These are phyloP conservation scores for Colletotrichum euphorbiae DNA, from an alignment of 2,329 filamentous ascomycete genomes.

Conservation along the genomic window DNA sequence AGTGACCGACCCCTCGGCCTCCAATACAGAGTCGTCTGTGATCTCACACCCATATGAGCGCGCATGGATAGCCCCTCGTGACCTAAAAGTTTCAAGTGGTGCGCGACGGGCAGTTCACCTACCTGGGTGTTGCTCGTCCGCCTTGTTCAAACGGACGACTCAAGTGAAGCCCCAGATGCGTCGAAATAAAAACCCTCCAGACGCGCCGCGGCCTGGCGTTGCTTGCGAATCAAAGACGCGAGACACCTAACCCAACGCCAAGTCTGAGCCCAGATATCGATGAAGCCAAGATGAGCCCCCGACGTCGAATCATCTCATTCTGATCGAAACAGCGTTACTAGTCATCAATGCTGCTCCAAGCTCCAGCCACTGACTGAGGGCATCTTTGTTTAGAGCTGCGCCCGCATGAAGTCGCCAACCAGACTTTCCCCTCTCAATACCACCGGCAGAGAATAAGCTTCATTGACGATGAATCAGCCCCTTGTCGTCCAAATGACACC, in stretches of 20 bases:
- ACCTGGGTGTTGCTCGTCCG: too few species aligned
- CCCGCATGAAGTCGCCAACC: not conserved
- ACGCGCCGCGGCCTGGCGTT: not conserved
- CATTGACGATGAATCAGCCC: not conserved
- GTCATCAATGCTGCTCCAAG: too few species aligned
- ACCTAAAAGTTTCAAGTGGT: constrained; percentile 12
- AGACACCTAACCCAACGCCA: not conserved
- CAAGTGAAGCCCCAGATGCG: not conserved
- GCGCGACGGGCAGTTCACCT: too few species aligned
- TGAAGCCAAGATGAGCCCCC: not conserved
- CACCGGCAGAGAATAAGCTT: not conserved
- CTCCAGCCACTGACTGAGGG: not conserved
- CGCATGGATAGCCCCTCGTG: constrained; percentile 27
- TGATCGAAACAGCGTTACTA: not conserved
- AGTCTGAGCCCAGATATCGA: not conserved
- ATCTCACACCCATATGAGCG: constrained; percentile 6
- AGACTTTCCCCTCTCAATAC: not conserved
- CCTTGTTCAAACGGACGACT: too few species aligned
- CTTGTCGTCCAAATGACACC: constrained; percentile 1
- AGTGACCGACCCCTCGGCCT: not conserved
- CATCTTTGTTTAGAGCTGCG: not conserved
- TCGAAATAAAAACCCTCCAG: not conserved
- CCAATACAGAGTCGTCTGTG: not conserved
- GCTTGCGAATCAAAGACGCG: not conserved
- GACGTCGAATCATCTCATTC: not conserved